Conservation (phyloP, 2,329 filamentous ascomycete species). For the Aspergillus thermomutatus region DNA sequence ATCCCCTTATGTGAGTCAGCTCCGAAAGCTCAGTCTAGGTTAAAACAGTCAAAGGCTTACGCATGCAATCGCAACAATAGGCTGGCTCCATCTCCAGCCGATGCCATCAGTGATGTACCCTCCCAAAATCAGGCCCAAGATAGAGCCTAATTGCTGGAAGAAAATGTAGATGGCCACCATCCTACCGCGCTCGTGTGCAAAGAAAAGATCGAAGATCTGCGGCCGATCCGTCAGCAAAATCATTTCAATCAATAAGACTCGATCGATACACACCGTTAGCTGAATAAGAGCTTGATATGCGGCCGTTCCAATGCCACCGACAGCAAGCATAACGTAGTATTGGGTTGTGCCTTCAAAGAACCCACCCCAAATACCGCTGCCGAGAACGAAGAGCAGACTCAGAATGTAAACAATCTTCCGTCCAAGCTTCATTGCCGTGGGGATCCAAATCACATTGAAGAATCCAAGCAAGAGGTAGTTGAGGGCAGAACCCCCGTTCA, state of each 20-base stretch:
- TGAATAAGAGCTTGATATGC: slow-evolving; percentile 41
- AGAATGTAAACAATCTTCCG: slow-evolving; percentile 35
- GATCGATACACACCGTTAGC: slow-evolving; percentile 25
- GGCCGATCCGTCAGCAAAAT: not conserved
- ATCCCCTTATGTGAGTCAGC: slow-evolving; percentile 10
- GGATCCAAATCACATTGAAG: slow-evolving; percentile 40
- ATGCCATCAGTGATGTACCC: slow-evolving; percentile 34
- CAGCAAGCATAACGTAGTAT: slow-evolving; percentile 27
- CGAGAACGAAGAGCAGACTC: slow-evolving; percentile 30
- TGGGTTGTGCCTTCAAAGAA: slow-evolving; percentile 24
- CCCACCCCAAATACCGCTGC: slow-evolving; percentile 31
- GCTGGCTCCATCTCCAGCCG: slow-evolving; percentile 35
- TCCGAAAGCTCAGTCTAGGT: not conserved
- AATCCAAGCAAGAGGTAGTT: slow-evolving; percentile 42
- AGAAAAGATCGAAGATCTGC: slow-evolving; percentile 39
- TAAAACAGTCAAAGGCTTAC: slow-evolving; percentile 15
- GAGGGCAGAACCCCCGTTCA: slow-evolving; percentile 41
- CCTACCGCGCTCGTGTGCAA: slow-evolving; percentile 36
- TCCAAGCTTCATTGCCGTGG: slow-evolving; percentile 32
- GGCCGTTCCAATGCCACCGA: slow-evolving; percentile 35
- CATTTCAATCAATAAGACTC: not conserved
- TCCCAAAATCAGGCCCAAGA: slow-evolving; percentile 37
- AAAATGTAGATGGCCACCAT: slow-evolving; percentile 39
- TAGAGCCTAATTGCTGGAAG: slow-evolving; percentile 39
- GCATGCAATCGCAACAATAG: slow-evolving; percentile 31